Base-by-base conservation (phyloP, 106 monocot species). In the Allium sativum region DNA sequence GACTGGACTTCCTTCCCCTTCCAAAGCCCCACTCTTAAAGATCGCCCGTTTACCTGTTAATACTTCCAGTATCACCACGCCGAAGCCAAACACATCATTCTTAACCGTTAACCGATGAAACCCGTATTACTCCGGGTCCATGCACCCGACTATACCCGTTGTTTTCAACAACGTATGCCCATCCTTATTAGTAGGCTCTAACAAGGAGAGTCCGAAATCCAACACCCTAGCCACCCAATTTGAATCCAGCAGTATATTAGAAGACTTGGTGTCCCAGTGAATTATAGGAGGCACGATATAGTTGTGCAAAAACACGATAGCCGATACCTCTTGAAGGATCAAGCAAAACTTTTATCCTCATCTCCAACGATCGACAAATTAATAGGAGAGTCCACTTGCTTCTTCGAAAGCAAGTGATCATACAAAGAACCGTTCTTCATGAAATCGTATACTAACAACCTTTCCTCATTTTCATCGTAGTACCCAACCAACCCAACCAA, bases 111-210 rank as follows among this genome's bases (percentile, higher is more conserved):
- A 56, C 17, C 88, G 84, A 13, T 78, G 81, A 12, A 79, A 61
- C 10, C 93, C 86, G 59, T 93, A 88, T 75, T 93, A 93, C 69
- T 93, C 93, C 9, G 88, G 93, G 62, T 93, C 93, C 79, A 93
- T 93, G 87, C 88, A 93, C 3, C 93, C 93, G 3, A 93, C 75
- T 3, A 88, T 93, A 15, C 92, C 88, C 8, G 88, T 88, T 2
- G 86, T 83, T 70, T 64, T 78, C 52, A 52, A 52, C 21, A 66
- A 47, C 20, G 73, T 55, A 66, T 74, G 72, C 8, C 18, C 64
- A 10, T 21, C 71, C 12, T 75, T 72, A 6, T 76, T 46, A 2
- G 9, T 21, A 16, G 78, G 69, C 6, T 71, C 81, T 66, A 66
- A 73, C 18, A 93, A 64, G 13, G 93, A 93, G 20, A 93, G 72